Conservation (phyloP, 371 early-diverging fungal species). For the Rhizopus sp. region DNA sequence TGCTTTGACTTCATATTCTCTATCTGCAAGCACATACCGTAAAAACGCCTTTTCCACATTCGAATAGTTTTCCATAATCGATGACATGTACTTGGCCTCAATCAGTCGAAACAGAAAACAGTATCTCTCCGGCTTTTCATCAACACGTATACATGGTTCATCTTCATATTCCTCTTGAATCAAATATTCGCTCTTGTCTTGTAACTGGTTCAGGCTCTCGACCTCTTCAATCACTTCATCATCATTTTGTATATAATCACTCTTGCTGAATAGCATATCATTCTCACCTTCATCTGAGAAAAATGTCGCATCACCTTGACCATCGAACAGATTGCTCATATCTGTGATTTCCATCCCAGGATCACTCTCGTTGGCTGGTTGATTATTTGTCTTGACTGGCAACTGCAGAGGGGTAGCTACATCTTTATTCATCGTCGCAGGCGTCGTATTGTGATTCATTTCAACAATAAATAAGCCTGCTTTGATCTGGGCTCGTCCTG, state of each 20-base stretch:
- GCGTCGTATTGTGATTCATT: constrained; percentile 23
- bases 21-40: constrained; percentile 15
- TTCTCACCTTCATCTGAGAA: constrained; percentile 8
- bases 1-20: constrained; percentile 11
- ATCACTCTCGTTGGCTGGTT: constrained; percentile 3
- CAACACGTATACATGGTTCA: constrained; percentile 8
- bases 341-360: constrained; percentile 29
- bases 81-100: constrained; percentile 15
- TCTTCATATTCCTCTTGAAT: constrained; percentile 6
- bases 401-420: constrained; percentile 27
- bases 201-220: not conserved
- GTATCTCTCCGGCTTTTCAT: constrained; percentile 14
- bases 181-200: not conserved
- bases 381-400: constrained; percentile 14
- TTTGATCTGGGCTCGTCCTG: constrained; percentile 26
- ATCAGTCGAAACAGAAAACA: constrained; percentile 20
- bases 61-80: constrained; percentile 3
- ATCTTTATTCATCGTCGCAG: constrained; percentile 16
- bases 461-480: constrained; percentile 37
- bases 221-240: constrained; percentile 7
- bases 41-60: constrained; percentile 9
- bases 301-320: constrained; percentile 1
- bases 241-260: constrained; percentile 4
- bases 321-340: constrained; percentile 18
- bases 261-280: not conserved